phyloP scores from a whole-genome alignment of 257 asterid genomes.

The Ehretia macrophylla region DNA sequence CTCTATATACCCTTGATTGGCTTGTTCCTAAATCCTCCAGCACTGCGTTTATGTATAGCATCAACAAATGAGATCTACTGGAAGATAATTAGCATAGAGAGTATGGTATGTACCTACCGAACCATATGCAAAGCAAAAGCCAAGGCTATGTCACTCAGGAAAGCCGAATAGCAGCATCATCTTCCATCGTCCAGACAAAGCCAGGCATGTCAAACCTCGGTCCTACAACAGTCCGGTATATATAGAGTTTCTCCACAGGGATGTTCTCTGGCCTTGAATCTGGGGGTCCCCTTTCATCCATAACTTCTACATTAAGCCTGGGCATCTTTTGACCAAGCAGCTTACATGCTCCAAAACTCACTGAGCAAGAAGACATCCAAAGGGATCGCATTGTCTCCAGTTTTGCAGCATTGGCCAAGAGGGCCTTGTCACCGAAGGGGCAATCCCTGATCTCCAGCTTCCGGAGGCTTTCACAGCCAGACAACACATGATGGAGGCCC shows the following conservation, averaged over 20 bases:
- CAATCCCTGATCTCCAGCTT: conserved; percentile 94
- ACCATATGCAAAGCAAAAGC: conserved; percentile 1
- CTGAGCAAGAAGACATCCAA: conserved; percentile 98
- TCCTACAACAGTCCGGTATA: conserved; percentile 79
- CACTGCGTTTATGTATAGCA: conserved; percentile 34
- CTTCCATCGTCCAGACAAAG: conserved; percentile 72
- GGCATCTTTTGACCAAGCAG: conserved; percentile 81
- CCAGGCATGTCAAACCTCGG: conserved; percentile 84
- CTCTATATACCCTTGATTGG: conserved; percentile 6
- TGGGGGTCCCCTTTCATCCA: conserved; percentile 85
- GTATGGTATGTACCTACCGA: conserved; percentile 40
- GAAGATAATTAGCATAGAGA: conserved; percentile 19
- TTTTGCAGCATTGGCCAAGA: conserved; percentile 88
- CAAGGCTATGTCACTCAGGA: conserved; percentile 11
- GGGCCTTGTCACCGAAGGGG: conserved; percentile 96
- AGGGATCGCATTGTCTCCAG: conserved; percentile 99
- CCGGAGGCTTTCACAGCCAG: conserved; percentile 86
- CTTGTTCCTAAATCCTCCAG: conserved; percentile 25
- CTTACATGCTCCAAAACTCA: conserved; percentile 89
- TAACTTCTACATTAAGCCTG: conserved; percentile 81
- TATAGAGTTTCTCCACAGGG: conserved; percentile 75
- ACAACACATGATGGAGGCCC: conserved; percentile 80
- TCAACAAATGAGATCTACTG: conserved; percentile 26
- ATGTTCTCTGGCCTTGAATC: conserved; percentile 63
- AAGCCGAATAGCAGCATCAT: conserved; percentile 36